Conservation (phyloP, 768 basidiomycete species). For the Xanthoconium purpureum region DNA sequence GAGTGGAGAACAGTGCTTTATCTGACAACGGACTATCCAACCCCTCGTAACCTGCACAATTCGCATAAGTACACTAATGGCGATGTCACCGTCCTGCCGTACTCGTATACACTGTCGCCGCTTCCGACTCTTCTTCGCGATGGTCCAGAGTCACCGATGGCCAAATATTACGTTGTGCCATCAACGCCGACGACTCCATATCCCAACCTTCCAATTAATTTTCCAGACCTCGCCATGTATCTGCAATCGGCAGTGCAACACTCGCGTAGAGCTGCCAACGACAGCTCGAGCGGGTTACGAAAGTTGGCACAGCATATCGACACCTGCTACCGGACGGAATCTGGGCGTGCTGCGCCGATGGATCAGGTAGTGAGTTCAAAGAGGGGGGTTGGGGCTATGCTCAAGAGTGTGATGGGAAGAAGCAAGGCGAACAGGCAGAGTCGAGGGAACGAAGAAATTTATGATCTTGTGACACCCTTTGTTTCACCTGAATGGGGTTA, state of each 20-base stretch:
- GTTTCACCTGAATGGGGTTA: constrained; percentile 72
- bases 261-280: constrained; percentile 58
- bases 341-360: constrained; percentile 16
- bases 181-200: constrained; percentile 55
- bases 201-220: constrained; percentile 69
- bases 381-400: constrained; percentile 46
- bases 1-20: constrained; percentile 77
- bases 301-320: constrained; percentile 71
- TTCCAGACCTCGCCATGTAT: constrained; percentile 75
- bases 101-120: constrained; percentile 61
- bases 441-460: constrained; percentile 72
- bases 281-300: constrained; percentile 58
- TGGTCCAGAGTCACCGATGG: constrained; percentile 56
- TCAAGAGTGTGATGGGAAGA: constrained; percentile 61
- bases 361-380: constrained; percentile 40
- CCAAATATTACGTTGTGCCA: constrained; percentile 73
- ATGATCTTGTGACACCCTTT: constrained; percentile 81
- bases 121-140: constrained; percentile 63
- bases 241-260: constrained; percentile 68
- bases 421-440: constrained; percentile 45
- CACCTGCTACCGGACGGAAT: constrained; percentile 57
- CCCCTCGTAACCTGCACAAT: constrained; percentile 45
- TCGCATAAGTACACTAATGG: constrained; percentile 49
- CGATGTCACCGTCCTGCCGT: constrained; percentile 68
- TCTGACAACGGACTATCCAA: constrained; percentile 70